These are phyloP conservation scores for Lavandula angustifolia DNA, from an alignment of 257 asterid genomes.

Conservation along the genomic window DNA sequence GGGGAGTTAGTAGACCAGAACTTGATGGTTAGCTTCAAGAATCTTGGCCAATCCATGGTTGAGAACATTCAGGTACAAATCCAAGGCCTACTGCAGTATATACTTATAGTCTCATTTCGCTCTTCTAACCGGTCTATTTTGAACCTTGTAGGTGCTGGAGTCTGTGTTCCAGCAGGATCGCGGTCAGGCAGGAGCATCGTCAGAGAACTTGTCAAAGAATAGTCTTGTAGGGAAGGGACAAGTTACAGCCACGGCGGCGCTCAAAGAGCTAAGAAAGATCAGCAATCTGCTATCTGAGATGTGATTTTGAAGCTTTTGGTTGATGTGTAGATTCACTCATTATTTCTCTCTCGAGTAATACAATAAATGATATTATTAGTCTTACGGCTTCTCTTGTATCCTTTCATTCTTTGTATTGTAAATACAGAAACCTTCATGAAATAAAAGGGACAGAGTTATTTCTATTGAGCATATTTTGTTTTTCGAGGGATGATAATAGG, in stretches of 20 bases:
- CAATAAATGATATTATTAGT: conserved; percentile 32
- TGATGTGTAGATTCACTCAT: conserved; percentile 18
- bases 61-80: conserved; percentile 56
- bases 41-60: conserved; percentile 55
- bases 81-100: background rate
- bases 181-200: conserved; percentile 41
- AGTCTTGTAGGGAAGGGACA: conserved; percentile 70
- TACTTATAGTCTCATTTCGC: background rate
- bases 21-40: conserved; percentile 49
- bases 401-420: conserved; percentile 37
- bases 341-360: conserved; percentile 31
- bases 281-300: conserved; percentile 79
- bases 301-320: conserved; percentile 44
- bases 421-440: conserved; percentile 25
- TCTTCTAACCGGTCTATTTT: conserved; percentile 18
- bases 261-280: conserved; percentile 85
- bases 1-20: conserved; percentile 47
- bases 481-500: too few species aligned
- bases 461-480: too few species aligned
- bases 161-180: conserved; percentile 73
- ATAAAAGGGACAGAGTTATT: background rate
- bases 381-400: conserved; percentile 28
- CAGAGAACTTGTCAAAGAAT: conserved; percentile 48
- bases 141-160: conserved; percentile 65
- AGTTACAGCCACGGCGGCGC: conserved; percentile 77